Evolutionary conservation across 2,329 filamentous ascomycete species (phyloP).

Genomic region (Calonectria pteridis): DNA sequence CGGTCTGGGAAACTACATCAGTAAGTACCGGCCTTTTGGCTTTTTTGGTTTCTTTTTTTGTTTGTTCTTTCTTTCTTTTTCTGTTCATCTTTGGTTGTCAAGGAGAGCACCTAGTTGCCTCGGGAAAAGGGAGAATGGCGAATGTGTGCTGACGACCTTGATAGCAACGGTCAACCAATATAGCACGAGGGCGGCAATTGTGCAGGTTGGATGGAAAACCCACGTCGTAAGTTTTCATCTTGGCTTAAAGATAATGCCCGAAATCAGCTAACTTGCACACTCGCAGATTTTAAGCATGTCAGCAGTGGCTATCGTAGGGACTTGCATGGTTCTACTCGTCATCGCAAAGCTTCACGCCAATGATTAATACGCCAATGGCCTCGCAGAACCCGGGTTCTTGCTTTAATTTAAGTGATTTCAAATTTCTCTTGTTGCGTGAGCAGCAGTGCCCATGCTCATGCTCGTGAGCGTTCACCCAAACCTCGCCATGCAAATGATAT

Average conservation of each 20-base stretch:
- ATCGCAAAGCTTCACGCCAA: conserved; percentile 53
- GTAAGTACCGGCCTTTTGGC: conserved; percentile 53
- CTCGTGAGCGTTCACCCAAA: not conserved
- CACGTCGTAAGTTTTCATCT: conserved; percentile 73
- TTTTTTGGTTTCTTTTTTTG: not conserved
- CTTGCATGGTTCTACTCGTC: conserved; percentile 73
- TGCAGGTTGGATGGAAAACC: conserved; percentile 95
- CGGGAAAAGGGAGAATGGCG: not conserved
- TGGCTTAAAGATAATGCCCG: not conserved
- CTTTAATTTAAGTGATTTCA: conserved; percentile 25
- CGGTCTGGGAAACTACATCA: conserved; percentile 89
- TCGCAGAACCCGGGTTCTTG: not conserved
- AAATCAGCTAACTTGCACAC: not conserved
- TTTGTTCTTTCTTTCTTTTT: too few relatives aligned
- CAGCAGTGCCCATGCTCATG: conserved; percentile 2
- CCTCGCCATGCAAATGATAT: conserved; percentile 12
- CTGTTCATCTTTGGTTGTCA: too few relatives aligned
- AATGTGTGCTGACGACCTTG: not conserved
- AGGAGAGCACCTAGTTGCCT: too few relatives aligned
- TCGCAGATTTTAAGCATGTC: conserved; percentile 71
- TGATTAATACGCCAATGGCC: conserved; percentile 25
- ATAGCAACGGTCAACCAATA: conserved; percentile 82
- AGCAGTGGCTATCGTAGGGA: conserved; percentile 72
- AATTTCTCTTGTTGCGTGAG: conserved; percentile 21
- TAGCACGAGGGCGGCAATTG: conserved; percentile 80